Percentiles rank a stretch among this genome's conserved stretches.
Conservation (phyloP, 345 rosid genomes). For the Rhodamnia argentea region DNA sequence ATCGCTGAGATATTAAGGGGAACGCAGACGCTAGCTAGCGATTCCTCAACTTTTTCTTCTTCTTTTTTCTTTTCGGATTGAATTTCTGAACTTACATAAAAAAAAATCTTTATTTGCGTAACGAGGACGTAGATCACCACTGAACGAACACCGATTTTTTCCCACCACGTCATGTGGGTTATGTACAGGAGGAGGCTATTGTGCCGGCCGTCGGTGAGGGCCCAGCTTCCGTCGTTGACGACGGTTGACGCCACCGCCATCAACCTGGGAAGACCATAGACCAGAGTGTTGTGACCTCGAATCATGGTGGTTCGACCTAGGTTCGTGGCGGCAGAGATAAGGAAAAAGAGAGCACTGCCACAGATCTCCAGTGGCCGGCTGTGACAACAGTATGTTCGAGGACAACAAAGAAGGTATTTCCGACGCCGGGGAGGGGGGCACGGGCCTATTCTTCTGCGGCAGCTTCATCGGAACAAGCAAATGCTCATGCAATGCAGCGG, state of each 20-base stretch:
- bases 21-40: neutral
- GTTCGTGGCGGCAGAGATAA: fast-evolving
- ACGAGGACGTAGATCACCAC: neutral
- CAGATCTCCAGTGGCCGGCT: neutral
- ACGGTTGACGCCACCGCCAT: neutral
- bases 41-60: neutral
- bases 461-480: neutral
- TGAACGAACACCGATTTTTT: neutral
- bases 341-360: neutral
- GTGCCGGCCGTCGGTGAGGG: neutral
- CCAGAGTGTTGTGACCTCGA: fast-evolving
- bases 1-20: neutral
- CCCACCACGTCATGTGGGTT: neutral
- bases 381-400: neutral
- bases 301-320: neutral
- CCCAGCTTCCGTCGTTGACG: neutral
- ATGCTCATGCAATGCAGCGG: neutral
- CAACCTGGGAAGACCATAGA: neutral
- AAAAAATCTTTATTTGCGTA: neutral
- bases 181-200: neutral
- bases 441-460: neutral
- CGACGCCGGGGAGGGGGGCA: too few species aligned
- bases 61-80: fast-evolving
- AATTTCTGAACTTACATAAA: neutral
- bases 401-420: too few species aligned